Evolutionary conservation across 2,329 filamentous ascomycete species (phyloP), one percentile per base, ranked within the genome.

Genomic region (Xylariaceae sp.): DNA sequence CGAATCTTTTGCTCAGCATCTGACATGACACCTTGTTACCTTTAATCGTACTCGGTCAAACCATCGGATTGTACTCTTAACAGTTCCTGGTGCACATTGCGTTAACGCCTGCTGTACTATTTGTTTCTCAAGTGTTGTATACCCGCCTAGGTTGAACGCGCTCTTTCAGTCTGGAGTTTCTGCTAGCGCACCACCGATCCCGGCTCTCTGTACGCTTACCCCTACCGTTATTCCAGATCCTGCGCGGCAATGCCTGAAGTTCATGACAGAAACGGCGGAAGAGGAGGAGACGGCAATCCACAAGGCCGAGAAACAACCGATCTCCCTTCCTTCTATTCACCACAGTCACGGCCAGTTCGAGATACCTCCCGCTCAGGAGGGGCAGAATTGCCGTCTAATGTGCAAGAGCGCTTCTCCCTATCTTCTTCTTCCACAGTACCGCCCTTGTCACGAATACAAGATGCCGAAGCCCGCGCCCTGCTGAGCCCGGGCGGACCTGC

Each of bases 321-420:
- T 33, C 61, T 71, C 24, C 68, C 68, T 2, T 68, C 68, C 8
- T 71, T 71, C 50, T 71, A 70, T 50, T 71, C 68, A 3, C 68
- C 68, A 4, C 61, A 53, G 34, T 62, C 65, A 34, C 53, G 40
- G 37, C 48, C 53, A 16, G 44, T 50, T 26, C 43, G 36, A 28
- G 50, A 58, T 38, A 19, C 14, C 12, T 14, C 36, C 9, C 29
- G 37, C 32, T 40, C 52, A 14, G 35, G 17, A 32, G 36, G 37
- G 35, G 33, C 35, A 21, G 38, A 42, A 31, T 34, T 33, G 11
- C 7, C 34, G 41, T 28, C 40, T 37, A 31, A 42, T 50, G 41
- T 41, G 52, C 40, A 52, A 59, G 64, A 66, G 38, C 50, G 61
- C 19, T 51, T 69, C 29, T 63, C 62, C 11, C 59, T 68, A 15